Evolutionary conservation across 352 stramenopile genomes (phyloP).

Genomic region (Pythium guiyangense): DNA sequence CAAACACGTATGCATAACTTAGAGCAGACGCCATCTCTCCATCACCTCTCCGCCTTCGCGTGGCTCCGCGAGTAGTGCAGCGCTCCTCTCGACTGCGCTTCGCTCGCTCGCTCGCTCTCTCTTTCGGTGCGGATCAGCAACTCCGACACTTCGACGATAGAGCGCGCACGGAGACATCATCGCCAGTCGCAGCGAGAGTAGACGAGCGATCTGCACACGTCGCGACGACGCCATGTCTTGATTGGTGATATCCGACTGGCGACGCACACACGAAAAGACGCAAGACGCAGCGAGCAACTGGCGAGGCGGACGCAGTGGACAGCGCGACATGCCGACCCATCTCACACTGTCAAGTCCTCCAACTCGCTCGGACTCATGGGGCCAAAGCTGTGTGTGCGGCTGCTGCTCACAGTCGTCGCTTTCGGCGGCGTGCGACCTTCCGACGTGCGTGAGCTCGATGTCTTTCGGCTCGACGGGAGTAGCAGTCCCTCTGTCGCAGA

Average conservation of each 20-base stretch:
- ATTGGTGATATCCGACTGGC: background rate
- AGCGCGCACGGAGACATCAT: too few species aligned
- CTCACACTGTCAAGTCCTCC: slow-evolving; percentile 24
- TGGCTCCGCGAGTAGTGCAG: too few species aligned
- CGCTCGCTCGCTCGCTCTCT: too few species aligned
- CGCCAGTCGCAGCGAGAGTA: too few species aligned
- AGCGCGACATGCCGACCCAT: background rate
- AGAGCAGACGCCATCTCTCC: too few species aligned
- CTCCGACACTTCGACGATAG: too few species aligned
- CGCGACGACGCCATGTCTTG: too few species aligned
- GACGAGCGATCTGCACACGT: too few species aligned
- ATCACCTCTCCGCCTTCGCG: too few species aligned
- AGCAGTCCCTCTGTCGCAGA: slow-evolving; percentile 8
- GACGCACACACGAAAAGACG: background rate
- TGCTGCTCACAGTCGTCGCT: background rate
- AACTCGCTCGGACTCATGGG: slow-evolving; percentile 19
- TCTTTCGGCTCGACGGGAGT: slow-evolving; percentile 17
- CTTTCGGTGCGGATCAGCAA: too few species aligned
- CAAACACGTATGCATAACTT: too few species aligned
- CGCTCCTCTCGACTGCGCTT: too few species aligned
- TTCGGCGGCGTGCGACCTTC: slow-evolving; percentile 10
- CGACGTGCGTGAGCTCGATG: slow-evolving; percentile 9
- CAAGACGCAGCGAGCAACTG: background rate
- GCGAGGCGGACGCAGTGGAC: background rate
- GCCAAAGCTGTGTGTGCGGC: slow-evolving; percentile 11